Conservation (phyloP, 2,329 filamentous ascomycete genomes). For the Cercospora zeina region DNA sequence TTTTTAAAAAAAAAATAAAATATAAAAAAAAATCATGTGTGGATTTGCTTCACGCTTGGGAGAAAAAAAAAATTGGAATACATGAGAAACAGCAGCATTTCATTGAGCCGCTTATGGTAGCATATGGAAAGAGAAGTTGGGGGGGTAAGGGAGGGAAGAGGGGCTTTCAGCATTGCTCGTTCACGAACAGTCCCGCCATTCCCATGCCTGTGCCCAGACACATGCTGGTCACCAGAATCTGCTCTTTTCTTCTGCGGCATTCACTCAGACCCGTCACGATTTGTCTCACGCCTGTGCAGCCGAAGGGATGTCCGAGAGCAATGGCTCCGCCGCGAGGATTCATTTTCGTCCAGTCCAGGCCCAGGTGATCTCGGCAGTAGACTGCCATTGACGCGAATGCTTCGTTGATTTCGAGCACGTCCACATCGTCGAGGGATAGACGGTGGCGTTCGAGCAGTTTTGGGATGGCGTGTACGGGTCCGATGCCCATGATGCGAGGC, state of each 20-base stretch:
- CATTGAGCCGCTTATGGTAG: no score
- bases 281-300: conserved; percentile 82
- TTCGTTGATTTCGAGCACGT: conserved; percentile 92
- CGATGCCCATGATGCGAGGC: conserved; percentile 86
- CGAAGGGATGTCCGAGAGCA: conserved; percentile 78
- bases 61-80: no score
- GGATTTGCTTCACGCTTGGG: no score
- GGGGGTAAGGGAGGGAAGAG: no score
- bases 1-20: no score
- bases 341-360: conserved; percentile 67
- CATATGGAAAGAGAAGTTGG: no score
- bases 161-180: neutral
- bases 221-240: conserved; percentile 85
- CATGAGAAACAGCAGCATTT: no score
- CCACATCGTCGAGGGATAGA: conserved; percentile 59
- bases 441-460: conserved; percentile 60
- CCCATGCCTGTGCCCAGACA: conserved; percentile 60
- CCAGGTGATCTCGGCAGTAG: conserved; percentile 70
- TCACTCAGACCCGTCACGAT: conserved; percentile 70
- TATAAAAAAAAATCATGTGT: no score
- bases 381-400: conserved; percentile 63
- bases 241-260: conserved; percentile 63
- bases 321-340: conserved; percentile 93
- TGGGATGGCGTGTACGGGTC: conserved; percentile 80
- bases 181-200: neutral